Conservation (phyloP, 306 rosid species). For the Comarum palustre region DNA sequence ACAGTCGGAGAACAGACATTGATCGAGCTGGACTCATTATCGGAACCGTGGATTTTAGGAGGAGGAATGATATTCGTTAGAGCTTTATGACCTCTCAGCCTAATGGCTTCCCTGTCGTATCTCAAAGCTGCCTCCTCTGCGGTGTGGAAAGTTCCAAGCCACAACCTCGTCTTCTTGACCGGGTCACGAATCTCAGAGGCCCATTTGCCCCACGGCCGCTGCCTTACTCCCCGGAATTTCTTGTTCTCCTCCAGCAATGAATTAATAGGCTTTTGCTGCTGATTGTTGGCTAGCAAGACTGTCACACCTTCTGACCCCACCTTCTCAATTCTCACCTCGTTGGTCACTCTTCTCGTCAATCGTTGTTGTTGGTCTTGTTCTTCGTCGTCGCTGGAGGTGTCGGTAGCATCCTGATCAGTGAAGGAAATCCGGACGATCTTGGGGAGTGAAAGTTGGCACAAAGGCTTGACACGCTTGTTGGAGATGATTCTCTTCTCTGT, state of each 20-base stretch:
- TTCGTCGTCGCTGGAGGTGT: slow-evolving; percentile 52
- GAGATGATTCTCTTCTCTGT: slow-evolving; percentile 30
- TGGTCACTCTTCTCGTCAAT: slow-evolving; percentile 31
- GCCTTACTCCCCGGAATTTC: slow-evolving; percentile 49
- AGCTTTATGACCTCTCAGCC: slow-evolving; percentile 47
- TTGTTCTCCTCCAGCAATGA: neutral
- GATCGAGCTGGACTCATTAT: neutral
- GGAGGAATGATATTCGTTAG: slow-evolving; percentile 41
- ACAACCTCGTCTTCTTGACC: slow-evolving; percentile 23
- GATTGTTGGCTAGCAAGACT: neutral
- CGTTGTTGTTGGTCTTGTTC: slow-evolving; percentile 16
- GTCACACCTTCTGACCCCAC: neutral
- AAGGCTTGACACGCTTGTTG: slow-evolving; percentile 23
- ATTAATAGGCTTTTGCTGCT: neutral
- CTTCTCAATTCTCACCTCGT: slow-evolving; percentile 39
- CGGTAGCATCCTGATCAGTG: slow-evolving; percentile 50
- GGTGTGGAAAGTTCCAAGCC: slow-evolving; percentile 62
- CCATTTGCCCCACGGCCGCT: slow-evolving; percentile 54
- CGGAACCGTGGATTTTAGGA: neutral
- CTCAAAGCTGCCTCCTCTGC: slow-evolving; percentile 61
- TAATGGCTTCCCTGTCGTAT: slow-evolving; percentile 58
- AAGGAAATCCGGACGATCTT: slow-evolving; percentile 40
- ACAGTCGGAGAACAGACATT: neutral
- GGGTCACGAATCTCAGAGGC: slow-evolving; percentile 66
- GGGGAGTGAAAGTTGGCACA: neutral